These are phyloP conservation scores for Xylariaceae sp. DNA, from an alignment of 2,329 filamentous ascomycete genomes.

Conservation along the genomic window DNA sequence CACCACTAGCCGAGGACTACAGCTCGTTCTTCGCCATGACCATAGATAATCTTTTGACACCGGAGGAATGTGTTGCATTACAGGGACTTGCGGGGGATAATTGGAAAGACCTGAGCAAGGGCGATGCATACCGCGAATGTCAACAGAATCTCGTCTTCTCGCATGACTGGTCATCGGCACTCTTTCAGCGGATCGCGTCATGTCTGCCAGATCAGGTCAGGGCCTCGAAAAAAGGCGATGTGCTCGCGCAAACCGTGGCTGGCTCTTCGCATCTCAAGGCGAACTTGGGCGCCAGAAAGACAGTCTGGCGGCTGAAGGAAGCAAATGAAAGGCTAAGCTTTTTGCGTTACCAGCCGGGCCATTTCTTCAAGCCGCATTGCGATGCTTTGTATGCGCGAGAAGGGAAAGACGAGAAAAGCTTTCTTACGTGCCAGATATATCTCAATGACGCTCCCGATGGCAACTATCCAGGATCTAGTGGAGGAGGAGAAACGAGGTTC, in stretches of 20 bases:
- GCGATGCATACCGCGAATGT: constrained; percentile 25
- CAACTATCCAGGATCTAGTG: constrained; percentile 9
- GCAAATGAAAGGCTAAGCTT: constrained; percentile 61
- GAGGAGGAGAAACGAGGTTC: constrained; percentile 25
- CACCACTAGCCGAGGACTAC: constrained; percentile 23
- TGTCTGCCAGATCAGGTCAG: constrained; percentile 23
- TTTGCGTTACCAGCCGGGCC: constrained; percentile 55
- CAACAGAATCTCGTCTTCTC: constrained; percentile 25
- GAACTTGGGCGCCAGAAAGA: constrained; percentile 24
- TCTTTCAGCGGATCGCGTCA: constrained; percentile 20
- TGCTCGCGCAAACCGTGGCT: constrained; percentile 20
- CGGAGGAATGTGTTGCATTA: constrained; percentile 21
- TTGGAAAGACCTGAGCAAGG: constrained; percentile 24
- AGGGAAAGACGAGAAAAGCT: constrained; percentile 28
- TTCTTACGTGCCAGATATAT: constrained; percentile 33
- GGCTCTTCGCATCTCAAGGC: constrained; percentile 25
- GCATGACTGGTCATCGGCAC: constrained; percentile 20
- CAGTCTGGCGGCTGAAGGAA: constrained; percentile 32
- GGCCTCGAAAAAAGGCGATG: constrained; percentile 19
- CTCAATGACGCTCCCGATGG: constrained; percentile 25
- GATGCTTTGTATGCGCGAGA: constrained; percentile 23
- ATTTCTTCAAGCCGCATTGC: constrained; percentile 52
- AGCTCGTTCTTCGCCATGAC: constrained; percentile 25
- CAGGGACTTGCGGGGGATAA: constrained; percentile 19
- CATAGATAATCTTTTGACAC: constrained; percentile 26